Conservation (phyloP, 2,329 filamentous ascomycete species). For the Fusarium mundagurra region DNA sequence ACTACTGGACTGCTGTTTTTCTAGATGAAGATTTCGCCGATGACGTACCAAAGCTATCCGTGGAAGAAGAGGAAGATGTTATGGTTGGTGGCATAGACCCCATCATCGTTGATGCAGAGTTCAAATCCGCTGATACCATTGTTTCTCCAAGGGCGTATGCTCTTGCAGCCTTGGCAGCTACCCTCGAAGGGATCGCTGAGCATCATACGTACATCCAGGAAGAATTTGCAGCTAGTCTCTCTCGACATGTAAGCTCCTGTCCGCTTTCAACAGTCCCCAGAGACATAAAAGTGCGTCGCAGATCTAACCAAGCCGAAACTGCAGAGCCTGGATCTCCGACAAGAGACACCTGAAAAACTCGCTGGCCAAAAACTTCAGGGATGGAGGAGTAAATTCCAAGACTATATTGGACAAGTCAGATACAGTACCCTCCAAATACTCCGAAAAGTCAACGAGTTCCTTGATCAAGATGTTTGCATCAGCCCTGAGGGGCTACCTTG, state of each 20-base stretch:
- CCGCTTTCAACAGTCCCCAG: neutral
- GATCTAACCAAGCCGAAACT: neutral
- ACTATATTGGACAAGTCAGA: neutral
- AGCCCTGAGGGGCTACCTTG: conserved; percentile 4
- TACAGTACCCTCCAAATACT: neutral
- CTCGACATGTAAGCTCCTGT: neutral
- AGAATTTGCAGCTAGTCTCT: neutral
- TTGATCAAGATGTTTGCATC: neutral
- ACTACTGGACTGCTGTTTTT: conserved; percentile 6
- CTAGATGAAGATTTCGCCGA: neutral
- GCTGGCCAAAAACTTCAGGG: neutral
- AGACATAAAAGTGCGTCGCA: neutral
- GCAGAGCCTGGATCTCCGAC: neutral
- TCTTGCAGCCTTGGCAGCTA: neutral
- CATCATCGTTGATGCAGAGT: neutral
- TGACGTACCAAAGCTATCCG: neutral
- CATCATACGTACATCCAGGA: conserved; percentile 1
- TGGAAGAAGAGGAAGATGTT: neutral
- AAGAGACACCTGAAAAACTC: neutral
- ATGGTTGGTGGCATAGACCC: neutral
- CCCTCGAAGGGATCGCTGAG: neutral
- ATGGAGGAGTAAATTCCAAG: neutral
- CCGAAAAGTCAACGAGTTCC: neutral
- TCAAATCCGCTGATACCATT: neutral
- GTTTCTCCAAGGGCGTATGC: conserved; percentile 13